Base-by-base conservation (phyloP, 192 early-diverging fungal genomes). In the Chytriomyces hyalinus region DNA sequence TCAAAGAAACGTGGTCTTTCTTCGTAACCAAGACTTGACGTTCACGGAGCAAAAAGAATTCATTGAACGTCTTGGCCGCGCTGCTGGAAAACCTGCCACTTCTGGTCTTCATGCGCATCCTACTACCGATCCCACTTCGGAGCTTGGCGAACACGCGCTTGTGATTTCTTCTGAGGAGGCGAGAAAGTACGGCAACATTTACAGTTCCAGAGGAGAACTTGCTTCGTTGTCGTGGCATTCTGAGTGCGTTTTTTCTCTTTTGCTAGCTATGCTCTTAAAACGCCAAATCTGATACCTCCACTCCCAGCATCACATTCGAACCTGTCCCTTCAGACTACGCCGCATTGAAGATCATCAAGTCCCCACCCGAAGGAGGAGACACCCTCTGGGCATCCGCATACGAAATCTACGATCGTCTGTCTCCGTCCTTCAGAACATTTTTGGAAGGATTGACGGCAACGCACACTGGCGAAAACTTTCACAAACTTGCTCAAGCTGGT, bases 1-100 rank as follows among this genome's bases (percentile, higher is more conserved):
- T n/a, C 85, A 93, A 65, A 84, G 92, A 50, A 89, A 89, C 45
- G 91, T 93, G 10, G 91, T 92, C 26, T 91, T 90, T 71, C 88
- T 93, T 78, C 81, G 91, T 7, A 83, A 92, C 61, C 92, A 93
- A 80, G 88, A 91, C 62, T 57, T 91, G 48, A 84, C 83, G 28
- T 73, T 81, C 22, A 84, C 90, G 48, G 85, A 89, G 78, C 87
- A 87, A 70, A 76, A 85, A 61, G 88, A 85, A 43, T 79, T 93
- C 10, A 74, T 20, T 61, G 47, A 69, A 26, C 28, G 73, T 17
- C 65, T 79, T 36, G 76, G 73, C 48, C 44, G 44, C 17, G 49
- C 64, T 6, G 44, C 46, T 22, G 73, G 73, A 65, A 75, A 75
- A 49, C 73, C 73, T 13, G 64, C 63, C 6, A 53, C 61, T n/a